Conservation (phyloP, 2,329 filamentous ascomycete species). For the Fusarium tanahbumbuense region DNA sequence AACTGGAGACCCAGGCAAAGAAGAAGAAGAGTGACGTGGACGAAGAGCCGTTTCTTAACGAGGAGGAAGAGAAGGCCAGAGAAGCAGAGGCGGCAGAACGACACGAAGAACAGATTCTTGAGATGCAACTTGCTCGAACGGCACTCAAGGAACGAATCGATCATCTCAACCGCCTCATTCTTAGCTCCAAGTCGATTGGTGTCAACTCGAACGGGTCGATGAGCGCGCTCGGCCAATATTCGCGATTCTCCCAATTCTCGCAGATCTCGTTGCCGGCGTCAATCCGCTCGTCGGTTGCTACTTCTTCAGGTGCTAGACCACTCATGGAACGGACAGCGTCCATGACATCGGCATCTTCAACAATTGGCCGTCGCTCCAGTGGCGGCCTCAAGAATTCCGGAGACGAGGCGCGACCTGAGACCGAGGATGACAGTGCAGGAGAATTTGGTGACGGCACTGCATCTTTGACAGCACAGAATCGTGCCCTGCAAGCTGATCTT, state of each 20-base stretch:
- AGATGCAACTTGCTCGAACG: constrained; percentile 97
- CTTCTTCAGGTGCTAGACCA: constrained; percentile 65
- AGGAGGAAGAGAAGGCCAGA: constrained; percentile 77
- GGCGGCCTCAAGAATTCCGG: constrained; percentile 57
- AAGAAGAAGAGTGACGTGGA: constrained; percentile 69
- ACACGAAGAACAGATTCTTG: constrained; percentile 96
- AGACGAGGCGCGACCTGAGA: constrained; percentile 61
- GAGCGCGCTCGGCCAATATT: constrained; percentile 72
- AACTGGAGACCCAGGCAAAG: constrained; percentile 86
- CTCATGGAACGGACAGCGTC: constrained; percentile 74
- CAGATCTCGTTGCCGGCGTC: constrained; percentile 67
- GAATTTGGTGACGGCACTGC: constrained; percentile 90
- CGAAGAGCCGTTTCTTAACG: constrained; percentile 70
- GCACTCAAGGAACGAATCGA: constrained; percentile 97
- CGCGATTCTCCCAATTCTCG: constrained; percentile 74
- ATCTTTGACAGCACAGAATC: constrained; percentile 84
- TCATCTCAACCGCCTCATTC: constrained; percentile 92
- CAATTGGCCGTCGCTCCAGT: constrained; percentile 66
- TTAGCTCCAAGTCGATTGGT: constrained; percentile 94
- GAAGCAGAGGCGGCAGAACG: constrained; percentile 85
- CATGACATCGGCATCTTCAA: constrained; percentile 71
- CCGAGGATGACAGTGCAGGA: constrained; percentile 75
- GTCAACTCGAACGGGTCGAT: constrained; percentile 84
- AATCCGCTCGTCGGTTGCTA: constrained; percentile 75
- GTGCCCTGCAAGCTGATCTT: constrained; percentile 92